Percentiles rank a stretch among this genome's conserved stretches.
Conservation (phyloP, 1,284 basidiomycete genomes). For the Moesziomyces parantarcticus region DNA sequence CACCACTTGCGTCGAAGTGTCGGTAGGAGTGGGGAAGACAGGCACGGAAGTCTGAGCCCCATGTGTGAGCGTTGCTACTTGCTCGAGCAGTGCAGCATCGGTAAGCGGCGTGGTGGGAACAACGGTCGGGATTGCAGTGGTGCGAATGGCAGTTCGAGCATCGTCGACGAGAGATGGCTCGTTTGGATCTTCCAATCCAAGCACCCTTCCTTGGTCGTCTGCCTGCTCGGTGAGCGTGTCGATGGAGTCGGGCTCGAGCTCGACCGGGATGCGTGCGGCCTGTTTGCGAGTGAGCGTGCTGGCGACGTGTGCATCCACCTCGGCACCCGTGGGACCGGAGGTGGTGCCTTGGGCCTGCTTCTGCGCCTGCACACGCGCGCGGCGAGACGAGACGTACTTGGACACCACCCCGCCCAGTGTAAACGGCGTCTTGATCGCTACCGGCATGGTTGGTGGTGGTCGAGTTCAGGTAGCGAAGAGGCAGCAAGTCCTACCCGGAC, state of each 20-base stretch:
- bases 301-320: slow-evolving; percentile 44
- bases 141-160: slow-evolving; percentile 10
- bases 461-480: too few species aligned
- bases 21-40: slow-evolving; percentile 8
- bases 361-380: slow-evolving; percentile 24
- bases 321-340: slow-evolving; percentile 28
- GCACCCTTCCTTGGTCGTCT: slow-evolving; percentile 31
- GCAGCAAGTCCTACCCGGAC: too few species aligned
- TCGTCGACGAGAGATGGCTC: slow-evolving; percentile 41
- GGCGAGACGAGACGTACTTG: slow-evolving; percentile 25
- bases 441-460: slow-evolving; percentile 16
- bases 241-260: neutral
- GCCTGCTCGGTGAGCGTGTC: slow-evolving; percentile 3
- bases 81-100: slow-evolving; percentile 11
- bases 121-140: slow-evolving; percentile 10
- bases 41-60: slow-evolving; percentile 30
- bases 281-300: slow-evolving; percentile 23
- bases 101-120: slow-evolving; percentile 13
- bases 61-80: slow-evolving; percentile 18
- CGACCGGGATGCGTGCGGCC: slow-evolving; percentile 1
- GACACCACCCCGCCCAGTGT: slow-evolving; percentile 16
- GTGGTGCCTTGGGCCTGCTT: slow-evolving; percentile 26
- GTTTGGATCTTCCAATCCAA: slow-evolving; percentile 48
- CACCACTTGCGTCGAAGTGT: neutral
- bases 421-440: slow-evolving; percentile 14